Conservation (phyloP, 2,329 filamentous ascomycete species). For the Monilinia polystroma region DNA sequence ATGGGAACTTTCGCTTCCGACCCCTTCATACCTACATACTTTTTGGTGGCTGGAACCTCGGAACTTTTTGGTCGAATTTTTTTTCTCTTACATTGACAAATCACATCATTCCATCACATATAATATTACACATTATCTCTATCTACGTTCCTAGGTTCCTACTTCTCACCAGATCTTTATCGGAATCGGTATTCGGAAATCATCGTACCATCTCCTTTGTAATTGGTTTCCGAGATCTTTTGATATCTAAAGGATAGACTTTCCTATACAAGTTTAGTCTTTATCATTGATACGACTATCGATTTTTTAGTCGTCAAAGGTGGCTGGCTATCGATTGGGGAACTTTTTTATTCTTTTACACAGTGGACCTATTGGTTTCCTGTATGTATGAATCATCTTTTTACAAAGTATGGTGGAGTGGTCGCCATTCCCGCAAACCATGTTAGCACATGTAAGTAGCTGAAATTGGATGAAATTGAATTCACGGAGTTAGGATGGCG, state of each 20-base stretch:
- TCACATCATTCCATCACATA: background rate
- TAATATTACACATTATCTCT: background rate
- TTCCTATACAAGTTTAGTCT: conserved; percentile 6
- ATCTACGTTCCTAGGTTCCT: too few relatives aligned
- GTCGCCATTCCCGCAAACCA: background rate
- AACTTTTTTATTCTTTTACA: background rate
- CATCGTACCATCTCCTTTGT: background rate
- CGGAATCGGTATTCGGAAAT: conserved; percentile 8
- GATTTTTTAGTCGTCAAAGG: background rate
- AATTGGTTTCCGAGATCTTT: background rate
- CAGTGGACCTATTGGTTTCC: background rate
- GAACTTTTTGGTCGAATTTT: too few relatives aligned
- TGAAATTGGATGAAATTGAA: background rate
- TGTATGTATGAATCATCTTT: background rate
- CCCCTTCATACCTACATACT: background rate
- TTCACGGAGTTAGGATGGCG: background rate
- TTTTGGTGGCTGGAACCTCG: too few relatives aligned
- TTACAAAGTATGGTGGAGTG: background rate
- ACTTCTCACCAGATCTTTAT: conserved; percentile 8
- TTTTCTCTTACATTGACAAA: conserved; percentile 1
- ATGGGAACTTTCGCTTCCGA: background rate
- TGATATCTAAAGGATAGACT: background rate
- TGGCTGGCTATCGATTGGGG: background rate
- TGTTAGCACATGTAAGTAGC: background rate
- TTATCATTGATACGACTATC: background rate